Evolutionary conservation across 192 early-diverging fungal species (phyloP), one percentile per base, ranked within the genome.

Genomic region (Coemansia sp.): DNA sequence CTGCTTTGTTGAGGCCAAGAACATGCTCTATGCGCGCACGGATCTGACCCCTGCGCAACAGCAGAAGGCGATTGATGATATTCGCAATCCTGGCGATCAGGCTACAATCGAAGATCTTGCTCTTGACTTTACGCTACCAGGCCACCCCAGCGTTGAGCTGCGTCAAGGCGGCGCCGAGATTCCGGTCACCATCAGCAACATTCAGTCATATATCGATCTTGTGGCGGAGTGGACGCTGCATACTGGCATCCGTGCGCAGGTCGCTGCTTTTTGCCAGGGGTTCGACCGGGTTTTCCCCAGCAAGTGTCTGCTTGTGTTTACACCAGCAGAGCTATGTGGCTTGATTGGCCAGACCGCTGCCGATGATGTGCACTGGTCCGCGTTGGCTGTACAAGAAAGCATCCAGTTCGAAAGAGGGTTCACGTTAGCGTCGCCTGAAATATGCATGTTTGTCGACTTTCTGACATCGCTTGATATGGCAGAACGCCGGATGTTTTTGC

Each of bases 381-480:
- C 71, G 40, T 70, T 81, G 31, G 84, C 87, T 79, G 71, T 97
- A 25, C 57, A 58, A 11, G 86, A 87, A 43, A 45, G 83, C 27
- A 83, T 95, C 54, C 91, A 89, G 65, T 86, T 89, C 0, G 93
- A 95, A 62, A 92, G 95, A 60, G 95, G 94, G 18, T 95, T 88
- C 68, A 80, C 80, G 6, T 56, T 81, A 56, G 84, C 91, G 19
- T 92, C 90, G 23, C 77, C 81, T 9, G 62, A 86, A 3, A 81
- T 95, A 28, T 74, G 75, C 27, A 64, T 87, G 60, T 77, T 98
- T 10, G 22, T 88, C 32, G 70, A 84, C 16, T 81, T 92, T 40
- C 82, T 98, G 82, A 81, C 83, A 4, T 80, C 81, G 18, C 84
- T 95, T 60, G 80, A 70, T 22, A 38, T 50, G 11, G 60, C 60